Conservation (phyloP, 345 rosid genomes). For the Ailanthus altissimus region DNA sequence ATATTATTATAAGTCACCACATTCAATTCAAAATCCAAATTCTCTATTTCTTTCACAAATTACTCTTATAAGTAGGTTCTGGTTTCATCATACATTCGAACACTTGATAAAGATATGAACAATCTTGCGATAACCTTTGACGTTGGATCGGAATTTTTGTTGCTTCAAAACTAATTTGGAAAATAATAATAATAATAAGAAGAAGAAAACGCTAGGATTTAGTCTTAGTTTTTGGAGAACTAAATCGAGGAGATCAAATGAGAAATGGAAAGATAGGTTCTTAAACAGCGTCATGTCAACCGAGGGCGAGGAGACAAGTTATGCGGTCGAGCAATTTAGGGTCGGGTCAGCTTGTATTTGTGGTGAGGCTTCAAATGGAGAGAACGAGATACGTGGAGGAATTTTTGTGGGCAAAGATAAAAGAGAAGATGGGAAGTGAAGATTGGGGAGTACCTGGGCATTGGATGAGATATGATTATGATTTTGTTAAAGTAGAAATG, state of each 20-base stretch:
- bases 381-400: slow-evolving; percentile 38
- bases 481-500: not conserved
- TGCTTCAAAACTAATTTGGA: slow-evolving; percentile 64
- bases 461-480: slow-evolving; percentile 16
- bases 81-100: slow-evolving; percentile 66
- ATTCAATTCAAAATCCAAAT: too few relatives aligned
- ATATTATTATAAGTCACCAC: too few relatives aligned
- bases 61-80: slow-evolving; percentile 47
- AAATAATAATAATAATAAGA: too few relatives aligned
- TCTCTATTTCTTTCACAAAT: too few relatives aligned
- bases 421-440: slow-evolving; percentile 29
- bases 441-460: slow-evolving; percentile 43
- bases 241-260: slow-evolving; percentile 68
- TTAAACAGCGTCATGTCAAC: slow-evolving; percentile 65
- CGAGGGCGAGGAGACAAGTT: slow-evolving; percentile 62
- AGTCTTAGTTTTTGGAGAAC: slow-evolving; percentile 56
- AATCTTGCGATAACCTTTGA: slow-evolving; percentile 65
- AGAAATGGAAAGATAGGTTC: slow-evolving; percentile 54
- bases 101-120: slow-evolving; percentile 78
- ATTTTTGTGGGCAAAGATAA: slow-evolving; percentile 27
- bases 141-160: slow-evolving; percentile 56
- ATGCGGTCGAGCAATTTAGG: slow-evolving; percentile 68
- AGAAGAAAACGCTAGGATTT: slow-evolving; percentile 59
- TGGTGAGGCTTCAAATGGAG: slow-evolving; percentile 58
- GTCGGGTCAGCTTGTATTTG: slow-evolving; percentile 51